Evolutionary conservation across 371 early-diverging fungal genomes (phyloP), one percentile per base, ranked within the genome.

Genomic region (Mortierella sp.): DNA sequence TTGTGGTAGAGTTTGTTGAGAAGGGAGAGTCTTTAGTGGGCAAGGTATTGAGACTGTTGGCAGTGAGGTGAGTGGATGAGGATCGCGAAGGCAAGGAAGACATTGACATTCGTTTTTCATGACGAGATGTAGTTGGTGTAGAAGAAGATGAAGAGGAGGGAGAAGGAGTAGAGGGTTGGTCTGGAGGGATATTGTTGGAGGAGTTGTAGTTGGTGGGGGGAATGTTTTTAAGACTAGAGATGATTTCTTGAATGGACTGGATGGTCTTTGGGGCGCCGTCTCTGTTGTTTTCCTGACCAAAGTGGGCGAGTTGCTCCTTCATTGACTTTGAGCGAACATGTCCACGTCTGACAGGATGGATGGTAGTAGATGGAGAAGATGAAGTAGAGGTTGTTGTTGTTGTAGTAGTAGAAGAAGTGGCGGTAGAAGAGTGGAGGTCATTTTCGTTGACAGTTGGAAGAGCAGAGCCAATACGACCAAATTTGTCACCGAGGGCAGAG

Each of bases 201-300:
- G 32, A 21, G 21, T 15, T n/a, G 58, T 21, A 69, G 45, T 69
- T 74, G 41, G 70, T 40, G 9, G 89, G 84, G 21, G 91, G 91
- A 41, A 91, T 57, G 32, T 81, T 84, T 65, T 88, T 88, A 45
- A 91, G 66, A n/a, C 87, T 88, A 41, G 86, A 87, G 70, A 91
- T 89, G 78, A 91, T 88, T 40, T 88, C 86, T 52, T 91, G 88
- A 8, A 91, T 77, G 1, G 87, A 87, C 57, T 88, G 86, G 4
- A 88, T 84, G 9, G 87, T 72, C 63, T 75, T 80, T 63, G 74
- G 74, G 8, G 74, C 74, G 50, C 58, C 66, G 7, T 80, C 74
- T 40, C 65, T 66, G 66, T 63, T 70, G 45, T 63, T 61, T 13
- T 70, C 70, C 57, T 78, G 78, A 57, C 70, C 74, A 66, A 74